phyloP scores from a whole-genome alignment of 2,329 filamentous ascomycete species.

The Penicillium janthinellum region DNA sequence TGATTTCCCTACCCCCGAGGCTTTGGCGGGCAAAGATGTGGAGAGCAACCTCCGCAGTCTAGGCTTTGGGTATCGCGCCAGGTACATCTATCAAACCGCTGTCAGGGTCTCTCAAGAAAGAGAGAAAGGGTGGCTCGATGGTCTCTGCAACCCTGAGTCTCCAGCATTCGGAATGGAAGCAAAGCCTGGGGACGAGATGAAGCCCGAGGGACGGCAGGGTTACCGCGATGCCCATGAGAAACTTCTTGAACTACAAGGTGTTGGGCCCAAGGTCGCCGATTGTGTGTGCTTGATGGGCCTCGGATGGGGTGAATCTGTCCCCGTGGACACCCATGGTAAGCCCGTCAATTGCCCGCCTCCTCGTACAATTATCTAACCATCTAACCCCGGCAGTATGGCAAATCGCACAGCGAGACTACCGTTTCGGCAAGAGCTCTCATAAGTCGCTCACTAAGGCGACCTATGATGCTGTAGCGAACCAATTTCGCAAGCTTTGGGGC shows the following conservation, averaged over 20 bases:
- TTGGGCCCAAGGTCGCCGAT: constrained; percentile 95
- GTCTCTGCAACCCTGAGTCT: constrained; percentile 74
- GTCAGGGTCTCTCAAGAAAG: constrained; percentile 68
- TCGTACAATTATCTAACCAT: constrained; percentile 7
- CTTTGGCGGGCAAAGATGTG: constrained; percentile 72
- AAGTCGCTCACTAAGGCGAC: constrained; percentile 85
- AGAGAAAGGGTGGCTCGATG: constrained; percentile 73
- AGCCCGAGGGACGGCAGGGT: constrained; percentile 58
- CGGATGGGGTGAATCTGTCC: constrained; percentile 92
- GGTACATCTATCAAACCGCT: constrained; percentile 87
- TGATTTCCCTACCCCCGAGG: constrained; percentile 79
- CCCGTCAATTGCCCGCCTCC: constrained; percentile 7
- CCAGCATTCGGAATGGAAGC: constrained; percentile 58
- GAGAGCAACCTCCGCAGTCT: constrained; percentile 78
- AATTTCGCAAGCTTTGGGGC: constrained; percentile 89
- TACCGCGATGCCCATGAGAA: constrained; percentile 81
- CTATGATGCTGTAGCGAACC: constrained; percentile 86
- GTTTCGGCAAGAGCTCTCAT: constrained; percentile 78
- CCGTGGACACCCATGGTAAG: constrained; percentile 84
- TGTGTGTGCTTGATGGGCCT: constrained; percentile 96
- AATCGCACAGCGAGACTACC: constrained; percentile 94
- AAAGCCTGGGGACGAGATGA: constrained; percentile 50
- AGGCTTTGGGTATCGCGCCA: constrained; percentile 92
- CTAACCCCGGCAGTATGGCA: constrained; percentile 71
- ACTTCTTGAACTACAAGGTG: constrained; percentile 77